Percentiles rank a stretch among this genome's conserved stretches.
phyloP scores from a whole-genome alignment of 139 green algal genomes.

The Asterochloris sp. region DNA sequence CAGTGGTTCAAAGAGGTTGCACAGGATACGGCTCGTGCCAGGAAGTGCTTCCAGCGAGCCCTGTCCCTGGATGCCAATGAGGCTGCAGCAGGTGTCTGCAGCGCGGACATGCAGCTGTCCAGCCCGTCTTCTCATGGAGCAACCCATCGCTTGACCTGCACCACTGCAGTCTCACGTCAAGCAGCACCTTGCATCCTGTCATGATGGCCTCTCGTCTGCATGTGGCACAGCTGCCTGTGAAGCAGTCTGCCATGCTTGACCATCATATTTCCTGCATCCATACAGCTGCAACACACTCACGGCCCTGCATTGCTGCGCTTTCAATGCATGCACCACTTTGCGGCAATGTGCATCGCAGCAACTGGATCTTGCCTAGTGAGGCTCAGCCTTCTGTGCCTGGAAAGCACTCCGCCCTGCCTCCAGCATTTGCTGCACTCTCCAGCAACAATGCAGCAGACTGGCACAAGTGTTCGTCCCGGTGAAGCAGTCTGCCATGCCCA shows the following conservation, averaged over 20 bases:
- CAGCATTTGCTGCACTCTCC: not conserved
- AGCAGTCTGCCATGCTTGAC: not conserved
- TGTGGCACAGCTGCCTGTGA: not conserved
- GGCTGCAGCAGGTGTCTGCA: slow-evolving; percentile 34
- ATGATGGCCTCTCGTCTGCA: not conserved
- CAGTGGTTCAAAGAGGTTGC: slow-evolving; percentile 44
- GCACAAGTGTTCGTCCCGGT: not conserved
- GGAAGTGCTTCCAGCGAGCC: slow-evolving; percentile 59
- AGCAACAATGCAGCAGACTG: too few species aligned
- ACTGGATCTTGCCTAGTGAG: not conserved
- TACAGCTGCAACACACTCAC: not conserved
- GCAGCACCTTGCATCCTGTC: not conserved
- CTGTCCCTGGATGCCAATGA: slow-evolving; percentile 66
- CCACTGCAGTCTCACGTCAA: not conserved
- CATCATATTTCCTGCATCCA: not conserved
- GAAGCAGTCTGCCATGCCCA: not conserved
- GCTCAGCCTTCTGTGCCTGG: not conserved
- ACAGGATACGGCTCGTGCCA: slow-evolving; percentile 32
- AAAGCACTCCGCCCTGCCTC: not conserved
- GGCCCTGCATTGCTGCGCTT: too few species aligned
- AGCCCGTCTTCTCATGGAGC: not conserved
- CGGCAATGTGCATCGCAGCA: too few species aligned
- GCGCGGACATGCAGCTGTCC: not conserved
- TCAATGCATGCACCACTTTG: too few species aligned
- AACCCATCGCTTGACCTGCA: not conserved